phyloP scores from a whole-genome alignment of 352 stramenopile species.

The Phytopythium delawarense region DNA sequence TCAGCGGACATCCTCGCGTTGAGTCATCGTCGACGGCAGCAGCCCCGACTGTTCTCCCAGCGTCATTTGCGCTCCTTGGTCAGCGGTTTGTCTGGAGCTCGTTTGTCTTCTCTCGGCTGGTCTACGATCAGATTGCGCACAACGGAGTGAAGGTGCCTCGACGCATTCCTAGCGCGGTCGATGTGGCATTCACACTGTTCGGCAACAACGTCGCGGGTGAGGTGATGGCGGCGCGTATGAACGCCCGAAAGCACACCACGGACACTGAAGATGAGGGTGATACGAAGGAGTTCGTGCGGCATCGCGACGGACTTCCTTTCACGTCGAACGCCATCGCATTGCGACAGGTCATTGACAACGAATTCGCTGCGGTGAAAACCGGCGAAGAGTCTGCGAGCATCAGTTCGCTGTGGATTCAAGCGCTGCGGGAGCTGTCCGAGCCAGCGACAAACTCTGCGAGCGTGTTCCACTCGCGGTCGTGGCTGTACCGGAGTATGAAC shows the following conservation, averaged over 20 bases:
- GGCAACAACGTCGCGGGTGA: slow-evolving; percentile 14
- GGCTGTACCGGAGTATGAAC: slow-evolving; percentile 17
- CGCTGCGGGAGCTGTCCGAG: slow-evolving; percentile 14
- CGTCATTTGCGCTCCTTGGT: slow-evolving; percentile 16
- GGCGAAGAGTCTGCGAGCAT: slow-evolving; percentile 2
- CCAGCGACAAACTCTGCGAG: slow-evolving; percentile 7
- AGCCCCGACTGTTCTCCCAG: slow-evolving; percentile 2
- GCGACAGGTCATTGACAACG: slow-evolving; percentile 14
- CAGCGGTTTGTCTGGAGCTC: slow-evolving; percentile 23
- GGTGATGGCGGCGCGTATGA: slow-evolving; percentile 12
- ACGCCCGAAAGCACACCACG: not conserved
- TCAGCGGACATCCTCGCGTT: slow-evolving; percentile 11
- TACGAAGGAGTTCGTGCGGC: slow-evolving; percentile 3
- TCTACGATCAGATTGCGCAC: slow-evolving; percentile 17
- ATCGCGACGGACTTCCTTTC: slow-evolving; percentile 15
- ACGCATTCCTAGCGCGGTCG: slow-evolving; percentile 21
- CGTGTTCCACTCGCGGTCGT: slow-evolving; percentile 11
- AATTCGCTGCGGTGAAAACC: slow-evolving; percentile 8
- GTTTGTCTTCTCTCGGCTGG: slow-evolving; percentile 20
- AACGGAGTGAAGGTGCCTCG: slow-evolving; percentile 12
- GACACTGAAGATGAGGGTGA: not conserved
- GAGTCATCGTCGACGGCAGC: slow-evolving; percentile 1
- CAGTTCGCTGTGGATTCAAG: slow-evolving; percentile 16
- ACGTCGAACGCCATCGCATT: slow-evolving; percentile 20
- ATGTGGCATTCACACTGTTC: slow-evolving; percentile 18